Evolutionary conservation across 2,329 filamentous ascomycete genomes (phyloP).

Genomic region (Hymenoscyphus fraxineus): DNA sequence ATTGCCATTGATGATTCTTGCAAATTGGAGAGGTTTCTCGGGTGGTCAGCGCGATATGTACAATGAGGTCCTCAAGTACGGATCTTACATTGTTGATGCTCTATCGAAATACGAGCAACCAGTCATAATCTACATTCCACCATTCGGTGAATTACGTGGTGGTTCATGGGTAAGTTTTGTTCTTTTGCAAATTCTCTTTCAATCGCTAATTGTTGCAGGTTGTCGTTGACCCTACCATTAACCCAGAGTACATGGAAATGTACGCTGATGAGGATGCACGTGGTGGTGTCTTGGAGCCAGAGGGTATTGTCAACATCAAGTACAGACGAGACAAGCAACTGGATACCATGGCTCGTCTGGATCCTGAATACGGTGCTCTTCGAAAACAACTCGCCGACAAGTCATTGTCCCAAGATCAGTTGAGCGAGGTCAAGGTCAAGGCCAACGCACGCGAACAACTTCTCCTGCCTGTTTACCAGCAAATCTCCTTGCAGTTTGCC

Average conservation of each 20-base stretch:
- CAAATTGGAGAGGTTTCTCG: conserved; percentile 99
- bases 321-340: conserved; percentile 97
- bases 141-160: conserved; percentile 93
- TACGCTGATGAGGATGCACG: conserved; percentile 94
- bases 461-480: conserved; percentile 86
- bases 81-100: conserved; percentile 97
- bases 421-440: conserved; percentile 75
- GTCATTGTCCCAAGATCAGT: conserved; percentile 65
- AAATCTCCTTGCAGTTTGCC: conserved; percentile 95
- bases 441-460: conserved; percentile 83
- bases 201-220: conserved; percentile 51
- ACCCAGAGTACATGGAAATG: conserved; percentile 97
- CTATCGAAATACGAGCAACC: conserved; percentile 98
- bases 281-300: conserved; percentile 94
- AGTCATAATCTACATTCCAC: conserved; percentile 98
- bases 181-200: conserved; percentile 6
- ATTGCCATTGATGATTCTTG: conserved; percentile 96
- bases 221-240: conserved; percentile 97
- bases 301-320: conserved; percentile 98
- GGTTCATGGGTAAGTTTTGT: conserved; percentile 74
- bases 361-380: conserved; percentile 76
- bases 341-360: conserved; percentile 92
- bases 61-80: conserved; percentile 99
- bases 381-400: conserved; percentile 71
- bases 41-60: conserved; percentile 99